These are phyloP conservation scores for Paramarasmius palmivorus DNA, from an alignment of 1,284 basidiomycete genomes.

Conservation along the genomic window DNA sequence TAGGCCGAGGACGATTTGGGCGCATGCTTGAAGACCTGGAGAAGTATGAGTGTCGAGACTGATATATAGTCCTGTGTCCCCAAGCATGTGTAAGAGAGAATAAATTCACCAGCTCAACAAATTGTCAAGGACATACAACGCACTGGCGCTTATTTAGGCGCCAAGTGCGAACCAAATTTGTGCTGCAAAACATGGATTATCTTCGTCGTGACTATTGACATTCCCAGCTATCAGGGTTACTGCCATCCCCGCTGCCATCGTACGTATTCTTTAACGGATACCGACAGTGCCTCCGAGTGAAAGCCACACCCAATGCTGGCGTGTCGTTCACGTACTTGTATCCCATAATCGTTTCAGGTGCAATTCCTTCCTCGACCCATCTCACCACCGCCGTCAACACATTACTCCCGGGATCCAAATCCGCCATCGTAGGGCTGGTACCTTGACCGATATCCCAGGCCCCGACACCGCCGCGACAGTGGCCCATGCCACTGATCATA, in stretches of 20 bases:
- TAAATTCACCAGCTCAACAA: too few relatives aligned
- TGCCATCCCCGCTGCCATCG: conserved; percentile 11
- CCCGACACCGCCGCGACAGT: conserved; percentile 18
- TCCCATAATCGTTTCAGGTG: conserved; percentile 18
- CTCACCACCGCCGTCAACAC: conserved; percentile 17
- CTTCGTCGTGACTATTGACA: background rate
- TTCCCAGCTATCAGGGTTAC: conserved; percentile 9
- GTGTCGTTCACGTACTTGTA: conserved; percentile 14
- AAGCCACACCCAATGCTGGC: conserved; percentile 5
- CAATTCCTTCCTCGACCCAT: conserved; percentile 19
- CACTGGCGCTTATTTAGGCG: too few relatives aligned
- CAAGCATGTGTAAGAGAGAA: too few relatives aligned
- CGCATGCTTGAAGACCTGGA: too few relatives aligned
- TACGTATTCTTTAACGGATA: conserved; percentile 18
- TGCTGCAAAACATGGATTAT: too few relatives aligned
- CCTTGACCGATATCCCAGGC: conserved; percentile 16
- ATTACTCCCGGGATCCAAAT: conserved; percentile 12
- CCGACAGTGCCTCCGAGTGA: conserved; percentile 15
- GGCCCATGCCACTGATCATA: conserved; percentile 17
- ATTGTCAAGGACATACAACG: too few relatives aligned
- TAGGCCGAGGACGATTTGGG: too few relatives aligned
- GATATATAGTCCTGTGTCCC: too few relatives aligned
- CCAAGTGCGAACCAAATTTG: too few relatives aligned
- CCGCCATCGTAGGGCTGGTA: background rate
- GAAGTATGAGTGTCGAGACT: too few relatives aligned